Percentiles rank a stretch among this genome's conserved stretches.
Conservation (phyloP, 768 basidiomycete species). For the Baorangia bicolor region DNA sequence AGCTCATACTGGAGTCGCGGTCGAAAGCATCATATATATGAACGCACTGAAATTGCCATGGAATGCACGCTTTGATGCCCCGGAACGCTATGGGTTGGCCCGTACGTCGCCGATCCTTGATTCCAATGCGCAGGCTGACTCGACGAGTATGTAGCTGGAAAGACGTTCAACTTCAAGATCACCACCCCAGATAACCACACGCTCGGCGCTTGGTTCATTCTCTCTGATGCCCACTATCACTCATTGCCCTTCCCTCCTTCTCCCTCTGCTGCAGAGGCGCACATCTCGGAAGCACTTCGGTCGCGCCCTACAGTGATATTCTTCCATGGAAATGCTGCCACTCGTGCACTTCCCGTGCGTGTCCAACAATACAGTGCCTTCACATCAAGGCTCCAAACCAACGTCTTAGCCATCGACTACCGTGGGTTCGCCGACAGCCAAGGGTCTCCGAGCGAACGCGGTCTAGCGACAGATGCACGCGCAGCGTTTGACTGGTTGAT, state of each 20-base stretch:
- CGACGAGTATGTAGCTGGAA: slow-evolving; percentile 54
- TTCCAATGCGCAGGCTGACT: background rate
- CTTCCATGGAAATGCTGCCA: slow-evolving; percentile 88
- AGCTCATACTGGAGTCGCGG: slow-evolving; percentile 20
- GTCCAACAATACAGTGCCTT: slow-evolving; percentile 68
- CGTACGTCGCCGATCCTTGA: slow-evolving; percentile 47
- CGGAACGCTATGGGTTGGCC: slow-evolving; percentile 79
- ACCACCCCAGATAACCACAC: slow-evolving; percentile 73
- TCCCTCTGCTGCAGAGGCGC: slow-evolving; percentile 35
- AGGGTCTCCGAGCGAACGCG: slow-evolving; percentile 73
- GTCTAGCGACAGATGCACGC: slow-evolving; percentile 69
- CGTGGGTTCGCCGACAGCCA: slow-evolving; percentile 89
- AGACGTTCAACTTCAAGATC: slow-evolving; percentile 70
- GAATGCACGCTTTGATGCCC: slow-evolving; percentile 59
- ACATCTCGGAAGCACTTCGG: slow-evolving; percentile 54
- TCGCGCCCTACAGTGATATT: slow-evolving; percentile 79
- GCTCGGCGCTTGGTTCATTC: slow-evolving; percentile 84
- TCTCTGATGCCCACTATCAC: slow-evolving; percentile 66
- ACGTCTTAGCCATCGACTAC: slow-evolving; percentile 88
- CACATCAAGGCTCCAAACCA: slow-evolving; percentile 62
- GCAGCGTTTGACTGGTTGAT: slow-evolving; percentile 81
- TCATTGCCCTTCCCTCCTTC: slow-evolving; percentile 42
- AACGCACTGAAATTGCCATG: slow-evolving; percentile 65
- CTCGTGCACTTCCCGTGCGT: slow-evolving; percentile 66
- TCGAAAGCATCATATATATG: slow-evolving; percentile 55